These are phyloP conservation scores for Hericium coralloides DNA, from an alignment of 768 basidiomycete genomes.

Conservation along the genomic window DNA sequence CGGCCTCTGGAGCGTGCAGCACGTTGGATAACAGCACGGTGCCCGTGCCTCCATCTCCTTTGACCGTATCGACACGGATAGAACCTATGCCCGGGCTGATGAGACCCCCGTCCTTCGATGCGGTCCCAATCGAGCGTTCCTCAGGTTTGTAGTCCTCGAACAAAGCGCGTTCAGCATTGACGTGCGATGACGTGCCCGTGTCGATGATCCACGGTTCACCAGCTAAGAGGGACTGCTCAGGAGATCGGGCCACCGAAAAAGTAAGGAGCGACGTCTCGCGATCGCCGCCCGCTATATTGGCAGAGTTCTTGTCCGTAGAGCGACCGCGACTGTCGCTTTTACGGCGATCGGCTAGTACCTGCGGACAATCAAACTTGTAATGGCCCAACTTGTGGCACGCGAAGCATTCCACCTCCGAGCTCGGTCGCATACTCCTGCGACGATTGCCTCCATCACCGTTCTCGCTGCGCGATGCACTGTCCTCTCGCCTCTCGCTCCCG, in stretches of 20 bases:
- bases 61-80: neutral
- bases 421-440: too few relatives aligned
- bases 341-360: neutral
- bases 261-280: neutral
- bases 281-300: neutral
- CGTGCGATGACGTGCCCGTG: neutral
- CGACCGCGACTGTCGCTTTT: neutral
- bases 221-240: neutral
- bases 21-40: neutral
- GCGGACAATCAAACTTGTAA: neutral
- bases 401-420: too few relatives aligned
- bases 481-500: too few relatives aligned
- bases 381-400: too few relatives aligned
- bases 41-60: neutral
- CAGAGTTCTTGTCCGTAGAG: neutral
- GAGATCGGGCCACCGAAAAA: neutral
- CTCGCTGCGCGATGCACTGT: neutral
- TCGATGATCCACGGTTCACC: neutral
- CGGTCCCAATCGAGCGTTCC: neutral
- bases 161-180: neutral
- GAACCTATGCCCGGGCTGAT: neutral
- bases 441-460: neutral
- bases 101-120: neutral
- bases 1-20: neutral
- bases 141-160: neutral